These are phyloP conservation scores for Fusarium penzigii DNA, from an alignment of 2,329 filamentous ascomycete species.

Conservation along the genomic window DNA sequence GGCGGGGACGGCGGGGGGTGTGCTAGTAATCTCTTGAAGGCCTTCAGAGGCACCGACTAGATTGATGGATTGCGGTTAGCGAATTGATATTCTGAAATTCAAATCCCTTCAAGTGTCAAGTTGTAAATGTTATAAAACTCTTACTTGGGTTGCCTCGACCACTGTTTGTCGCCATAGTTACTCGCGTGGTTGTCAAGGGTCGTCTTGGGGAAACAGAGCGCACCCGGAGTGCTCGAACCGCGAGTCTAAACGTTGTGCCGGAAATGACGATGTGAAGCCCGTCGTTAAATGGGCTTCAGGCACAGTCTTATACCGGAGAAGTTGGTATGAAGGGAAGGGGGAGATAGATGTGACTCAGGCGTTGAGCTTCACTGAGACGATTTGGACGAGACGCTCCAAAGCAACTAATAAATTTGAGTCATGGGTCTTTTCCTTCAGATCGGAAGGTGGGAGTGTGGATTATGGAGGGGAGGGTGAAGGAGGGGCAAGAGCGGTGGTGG, in stretches of 20 bases:
- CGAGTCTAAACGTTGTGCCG: conserved; percentile 51
- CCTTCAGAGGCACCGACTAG: conserved; percentile 47
- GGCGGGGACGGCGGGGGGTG: conserved; percentile 42
- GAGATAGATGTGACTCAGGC: conserved; percentile 21
- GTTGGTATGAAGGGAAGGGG: conserved; percentile 12
- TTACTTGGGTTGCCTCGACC: conserved; percentile 45
- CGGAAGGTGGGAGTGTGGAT: conserved; percentile 20
- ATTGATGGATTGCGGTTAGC: conserved; percentile 22
- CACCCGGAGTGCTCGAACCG: conserved; percentile 59
- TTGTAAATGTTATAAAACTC: conserved; percentile 1
- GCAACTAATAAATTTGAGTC: conserved; percentile 27
- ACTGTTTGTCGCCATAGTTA: conserved; percentile 61
- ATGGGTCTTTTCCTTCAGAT: conserved; percentile 9
- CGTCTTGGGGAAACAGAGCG: conserved; percentile 53
- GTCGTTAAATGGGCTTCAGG: conserved; percentile 35
- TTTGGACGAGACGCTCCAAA: conserved; percentile 7
- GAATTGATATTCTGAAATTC: background rate
- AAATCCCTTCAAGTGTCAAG: no score
- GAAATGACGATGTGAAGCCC: conserved; percentile 40
- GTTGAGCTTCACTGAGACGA: conserved; percentile 18
- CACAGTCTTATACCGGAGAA: conserved; percentile 19
- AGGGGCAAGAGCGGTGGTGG: conserved; percentile 11
- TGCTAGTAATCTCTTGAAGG: conserved; percentile 37
- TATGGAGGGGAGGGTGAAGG: conserved; percentile 18
- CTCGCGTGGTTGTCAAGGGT: conserved; percentile 43